Percentiles rank a stretch among this genome's conserved stretches.
Conservation (phyloP, 805 yeast genomes). For the Henningerozyma blattae region DNA sequence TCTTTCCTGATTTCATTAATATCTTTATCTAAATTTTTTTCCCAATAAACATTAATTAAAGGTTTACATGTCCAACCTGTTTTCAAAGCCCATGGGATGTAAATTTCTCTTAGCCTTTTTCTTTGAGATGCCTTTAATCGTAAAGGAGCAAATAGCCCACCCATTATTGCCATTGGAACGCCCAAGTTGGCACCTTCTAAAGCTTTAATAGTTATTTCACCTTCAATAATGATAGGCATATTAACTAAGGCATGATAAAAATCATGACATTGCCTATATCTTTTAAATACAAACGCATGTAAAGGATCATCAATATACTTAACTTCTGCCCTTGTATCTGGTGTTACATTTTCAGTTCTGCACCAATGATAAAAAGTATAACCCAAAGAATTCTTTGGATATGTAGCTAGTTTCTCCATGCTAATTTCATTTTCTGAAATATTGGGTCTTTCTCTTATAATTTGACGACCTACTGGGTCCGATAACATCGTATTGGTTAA, state of each 20-base stretch:
- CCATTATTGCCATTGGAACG: conserved; percentile 90
- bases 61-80: conserved; percentile 67
- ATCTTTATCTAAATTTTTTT: conserved; percentile 60
- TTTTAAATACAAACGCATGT: conserved; percentile 81
- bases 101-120: conserved; percentile 50
- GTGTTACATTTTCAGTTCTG: conserved; percentile 77
- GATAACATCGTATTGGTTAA: conserved; percentile 64
- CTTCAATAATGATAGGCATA: conserved; percentile 83
- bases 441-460: conserved; percentile 70
- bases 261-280: conserved; percentile 95
- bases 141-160: conserved; percentile 81
- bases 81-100: conserved; percentile 77
- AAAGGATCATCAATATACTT: conserved; percentile 81
- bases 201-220: conserved; percentile 90
- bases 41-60: conserved; percentile 88
- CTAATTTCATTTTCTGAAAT: conserved; percentile 65
- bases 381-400: conserved; percentile 68
- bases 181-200: conserved; percentile 88
- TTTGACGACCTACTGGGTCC: conserved; percentile 64
- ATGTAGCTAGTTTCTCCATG: conserved; percentile 41
- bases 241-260: conserved; percentile 90
- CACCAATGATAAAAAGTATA: conserved; percentile 72
- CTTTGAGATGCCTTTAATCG: conserved; percentile 55
- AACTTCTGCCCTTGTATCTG: conserved; percentile 87
- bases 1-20: conserved; percentile 59